Conservation (phyloP, 2,329 filamentous ascomycete genomes). For the Talaromyces sp. region DNA sequence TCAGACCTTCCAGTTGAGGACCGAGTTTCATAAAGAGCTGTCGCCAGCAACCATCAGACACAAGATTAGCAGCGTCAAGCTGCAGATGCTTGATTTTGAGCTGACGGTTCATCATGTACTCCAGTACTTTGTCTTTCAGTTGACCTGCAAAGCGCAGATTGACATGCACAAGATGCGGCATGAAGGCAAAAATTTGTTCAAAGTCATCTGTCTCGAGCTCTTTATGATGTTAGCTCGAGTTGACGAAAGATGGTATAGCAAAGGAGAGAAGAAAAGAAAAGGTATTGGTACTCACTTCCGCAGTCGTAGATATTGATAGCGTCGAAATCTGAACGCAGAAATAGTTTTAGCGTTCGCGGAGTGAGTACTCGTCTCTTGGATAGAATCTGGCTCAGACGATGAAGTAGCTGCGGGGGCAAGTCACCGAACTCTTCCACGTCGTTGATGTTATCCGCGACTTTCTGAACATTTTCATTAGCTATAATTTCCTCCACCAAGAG, state of each 20-base stretch:
- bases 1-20: constrained; percentile 60
- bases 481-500: background rate
- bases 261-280: background rate
- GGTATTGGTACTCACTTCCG: constrained; percentile 44
- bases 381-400: constrained; percentile 60
- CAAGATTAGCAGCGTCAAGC: constrained; percentile 77
- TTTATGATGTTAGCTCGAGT: constrained; percentile 27
- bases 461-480: constrained; percentile 35
- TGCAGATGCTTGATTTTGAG: constrained; percentile 68
- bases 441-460: constrained; percentile 60
- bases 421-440: constrained; percentile 64
- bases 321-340: constrained; percentile 52
- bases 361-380: constrained; percentile 60
- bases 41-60: constrained; percentile 73
- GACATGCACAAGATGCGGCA: constrained; percentile 65
- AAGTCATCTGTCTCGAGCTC: constrained; percentile 73
- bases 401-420: constrained; percentile 54
- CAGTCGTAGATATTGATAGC: constrained; percentile 59
- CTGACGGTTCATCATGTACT: constrained; percentile 72
- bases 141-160: constrained; percentile 83
- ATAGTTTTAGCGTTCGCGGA: constrained; percentile 43
- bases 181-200: constrained; percentile 72
- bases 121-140: constrained; percentile 79
- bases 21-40: constrained; percentile 66
- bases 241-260: no score